Conservation (phyloP, 2,329 filamentous ascomycete genomes). For the Penicillium freii region DNA sequence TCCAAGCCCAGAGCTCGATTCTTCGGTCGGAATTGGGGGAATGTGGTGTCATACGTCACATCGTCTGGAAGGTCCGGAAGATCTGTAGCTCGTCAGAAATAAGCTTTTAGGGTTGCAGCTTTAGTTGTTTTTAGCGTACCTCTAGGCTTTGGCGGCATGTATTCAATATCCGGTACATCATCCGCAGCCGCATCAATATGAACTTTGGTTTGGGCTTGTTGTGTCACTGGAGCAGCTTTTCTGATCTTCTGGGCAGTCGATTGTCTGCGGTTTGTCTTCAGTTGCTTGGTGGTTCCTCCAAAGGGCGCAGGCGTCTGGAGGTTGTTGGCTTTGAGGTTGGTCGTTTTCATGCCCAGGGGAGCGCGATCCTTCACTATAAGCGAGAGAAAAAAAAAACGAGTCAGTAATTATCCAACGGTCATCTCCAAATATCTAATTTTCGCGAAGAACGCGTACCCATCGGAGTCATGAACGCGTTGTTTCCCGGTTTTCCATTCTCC, state of each 20-base stretch:
- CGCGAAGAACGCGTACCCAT: constrained; percentile 59
- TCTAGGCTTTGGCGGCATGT: constrained; percentile 73
- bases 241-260: constrained; percentile 61
- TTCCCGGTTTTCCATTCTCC: constrained; percentile 58
- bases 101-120: not conserved
- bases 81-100: constrained; percentile 49
- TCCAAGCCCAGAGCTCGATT: constrained; percentile 55
- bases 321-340: constrained; percentile 78
- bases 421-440: constrained; percentile 2
- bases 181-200: constrained; percentile 51
- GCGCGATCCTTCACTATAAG: constrained; percentile 66
- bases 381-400: constrained; percentile 1
- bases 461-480: constrained; percentile 73
- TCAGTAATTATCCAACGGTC: constrained; percentile 3
- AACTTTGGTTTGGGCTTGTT: constrained; percentile 45
- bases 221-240: constrained; percentile 52
- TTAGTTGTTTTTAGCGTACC: constrained; percentile 36
- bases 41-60: constrained; percentile 49
- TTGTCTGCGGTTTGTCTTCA: constrained; percentile 54
- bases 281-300: constrained; percentile 52
- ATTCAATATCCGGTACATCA: constrained; percentile 76
- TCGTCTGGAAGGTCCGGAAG: constrained; percentile 48
- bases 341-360: constrained; percentile 89
- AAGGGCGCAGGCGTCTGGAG: constrained; percentile 67
- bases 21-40: constrained; percentile 53